A percentile compares a stretch with the other conserved stretches of the same genome.
Evolutionary conservation across 345 rosid species (phyloP).

Genomic region (Lumnitzera racemosa): DNA sequence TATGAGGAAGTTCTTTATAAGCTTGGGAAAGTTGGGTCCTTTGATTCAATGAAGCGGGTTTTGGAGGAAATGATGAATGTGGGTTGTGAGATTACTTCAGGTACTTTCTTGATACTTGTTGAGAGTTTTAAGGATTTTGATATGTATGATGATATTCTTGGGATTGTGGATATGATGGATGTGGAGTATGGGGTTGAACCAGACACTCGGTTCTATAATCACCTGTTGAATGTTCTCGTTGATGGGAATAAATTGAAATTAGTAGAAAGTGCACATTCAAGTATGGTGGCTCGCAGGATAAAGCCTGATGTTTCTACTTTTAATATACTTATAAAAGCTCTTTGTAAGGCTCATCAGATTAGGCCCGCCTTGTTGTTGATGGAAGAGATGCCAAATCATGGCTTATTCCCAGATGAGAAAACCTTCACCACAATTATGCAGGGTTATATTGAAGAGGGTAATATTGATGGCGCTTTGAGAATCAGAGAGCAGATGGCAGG

Average conservation of each 20-base stretch:
- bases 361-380: constrained; percentile 77
- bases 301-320: constrained; percentile 78
- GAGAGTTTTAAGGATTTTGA: constrained; percentile 56
- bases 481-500: constrained; percentile 55
- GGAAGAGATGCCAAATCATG: constrained; percentile 76
- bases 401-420: constrained; percentile 70
- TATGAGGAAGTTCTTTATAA: constrained; percentile 64
- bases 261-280: constrained; percentile 56
- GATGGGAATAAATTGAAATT: constrained; percentile 66
- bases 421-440: constrained; percentile 84
- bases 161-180: constrained; percentile 46
- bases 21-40: constrained; percentile 59
- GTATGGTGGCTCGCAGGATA: constrained; percentile 51
- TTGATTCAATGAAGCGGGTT: constrained; percentile 51
- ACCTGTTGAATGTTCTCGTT: constrained; percentile 68
- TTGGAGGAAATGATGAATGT: constrained; percentile 47
- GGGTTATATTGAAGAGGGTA: constrained; percentile 77
- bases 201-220: constrained; percentile 61
- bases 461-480: constrained; percentile 69
- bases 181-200: constrained; percentile 43
- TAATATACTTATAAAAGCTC: constrained; percentile 73
- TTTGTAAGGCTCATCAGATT: constrained; percentile 82
- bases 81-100: constrained; percentile 30
- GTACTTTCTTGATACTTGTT: constrained; percentile 45
- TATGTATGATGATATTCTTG: constrained; percentile 48